A percentile compares a stretch with the other conserved stretches of the same genome.
Evolutionary conservation across 805 yeast genomes (phyloP).

Genomic region (Lachancea fermentati): DNA sequence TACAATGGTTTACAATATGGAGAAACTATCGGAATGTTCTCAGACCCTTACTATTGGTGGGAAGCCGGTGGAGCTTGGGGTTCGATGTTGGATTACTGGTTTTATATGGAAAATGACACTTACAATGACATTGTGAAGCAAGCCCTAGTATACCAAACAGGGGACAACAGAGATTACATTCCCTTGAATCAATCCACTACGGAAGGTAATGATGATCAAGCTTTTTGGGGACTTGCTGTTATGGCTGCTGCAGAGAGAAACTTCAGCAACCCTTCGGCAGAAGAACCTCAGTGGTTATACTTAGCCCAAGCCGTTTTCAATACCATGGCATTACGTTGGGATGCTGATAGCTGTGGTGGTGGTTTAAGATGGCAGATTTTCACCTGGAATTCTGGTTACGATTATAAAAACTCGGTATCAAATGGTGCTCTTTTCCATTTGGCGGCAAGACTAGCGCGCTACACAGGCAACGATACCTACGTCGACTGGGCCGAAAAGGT

Average conservation of each 20-base stretch:
- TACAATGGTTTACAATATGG: constrained; percentile 67
- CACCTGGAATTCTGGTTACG: constrained; percentile 90
- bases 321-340: constrained; percentile 91
- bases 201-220: constrained; percentile 72
- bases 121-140: constrained; percentile 50
- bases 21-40: constrained; percentile 81
- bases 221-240: constrained; percentile 61
- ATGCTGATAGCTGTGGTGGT: constrained; percentile 63
- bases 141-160: constrained; percentile 42
- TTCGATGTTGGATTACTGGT: constrained; percentile 65
- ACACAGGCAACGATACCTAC: constrained; percentile 68
- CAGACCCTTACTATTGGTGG: constrained; percentile 95
- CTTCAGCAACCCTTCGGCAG: constrained; percentile 43
- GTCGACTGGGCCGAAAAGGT: constrained; percentile 67
- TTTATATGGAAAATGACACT: constrained; percentile 61
- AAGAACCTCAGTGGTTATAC: constrained; percentile 46
- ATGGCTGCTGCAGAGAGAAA: constrained; percentile 59
- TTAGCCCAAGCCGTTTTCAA: constrained; percentile 65
- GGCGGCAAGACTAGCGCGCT: constrained; percentile 82
- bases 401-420: constrained; percentile 87
- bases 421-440: constrained; percentile 85
- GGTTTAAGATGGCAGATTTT: constrained; percentile 97
- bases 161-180: constrained; percentile 46
- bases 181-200: constrained; percentile 60
- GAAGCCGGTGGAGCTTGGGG: constrained; percentile 79